Conservation (phyloP, 23 red algal species). For the Cyanidium caldarium region DNA sequence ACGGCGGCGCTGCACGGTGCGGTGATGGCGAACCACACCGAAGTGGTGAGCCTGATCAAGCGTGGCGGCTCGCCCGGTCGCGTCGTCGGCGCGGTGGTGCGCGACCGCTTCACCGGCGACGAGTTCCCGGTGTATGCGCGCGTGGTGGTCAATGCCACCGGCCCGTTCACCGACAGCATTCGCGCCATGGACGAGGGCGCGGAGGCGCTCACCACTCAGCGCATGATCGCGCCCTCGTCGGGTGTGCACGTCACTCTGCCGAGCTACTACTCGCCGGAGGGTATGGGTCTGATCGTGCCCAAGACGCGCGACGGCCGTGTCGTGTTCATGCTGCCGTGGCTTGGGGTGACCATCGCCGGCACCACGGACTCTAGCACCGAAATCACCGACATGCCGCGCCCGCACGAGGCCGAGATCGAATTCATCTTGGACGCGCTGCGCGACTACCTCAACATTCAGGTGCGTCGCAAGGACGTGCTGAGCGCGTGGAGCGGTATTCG, state of each 20-base stretch:
- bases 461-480: slow-evolving; percentile 65
- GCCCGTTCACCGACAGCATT: slow-evolving; percentile 66
- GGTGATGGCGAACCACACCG: slow-evolving; percentile 75
- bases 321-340: slow-evolving; percentile 92
- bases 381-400: slow-evolving; percentile 59
- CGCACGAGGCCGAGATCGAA: slow-evolving; percentile 69
- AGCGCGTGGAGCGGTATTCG: slow-evolving; percentile 79
- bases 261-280: slow-evolving; percentile 82
- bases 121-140: slow-evolving; percentile 59
- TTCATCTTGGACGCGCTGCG: slow-evolving; percentile 80
- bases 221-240: slow-evolving; percentile 51
- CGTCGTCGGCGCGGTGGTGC: slow-evolving; percentile 38
- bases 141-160: slow-evolving; percentile 72
- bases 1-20: slow-evolving; percentile 82
- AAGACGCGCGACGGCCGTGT: slow-evolving; percentile 86
- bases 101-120: slow-evolving; percentile 52
- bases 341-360: slow-evolving; percentile 71
- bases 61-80: slow-evolving; percentile 10
- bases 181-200: slow-evolving; percentile 41
- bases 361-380: slow-evolving; percentile 61
- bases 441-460: slow-evolving; percentile 75
- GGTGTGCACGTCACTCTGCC: slow-evolving; percentile 79
- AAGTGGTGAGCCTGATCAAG: slow-evolving; percentile 39
- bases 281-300: slow-evolving; percentile 83
- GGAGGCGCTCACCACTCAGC: background rate